Conservation (phyloP, 2,329 filamentous ascomycete genomes). For the Coniella lustricola region DNA sequence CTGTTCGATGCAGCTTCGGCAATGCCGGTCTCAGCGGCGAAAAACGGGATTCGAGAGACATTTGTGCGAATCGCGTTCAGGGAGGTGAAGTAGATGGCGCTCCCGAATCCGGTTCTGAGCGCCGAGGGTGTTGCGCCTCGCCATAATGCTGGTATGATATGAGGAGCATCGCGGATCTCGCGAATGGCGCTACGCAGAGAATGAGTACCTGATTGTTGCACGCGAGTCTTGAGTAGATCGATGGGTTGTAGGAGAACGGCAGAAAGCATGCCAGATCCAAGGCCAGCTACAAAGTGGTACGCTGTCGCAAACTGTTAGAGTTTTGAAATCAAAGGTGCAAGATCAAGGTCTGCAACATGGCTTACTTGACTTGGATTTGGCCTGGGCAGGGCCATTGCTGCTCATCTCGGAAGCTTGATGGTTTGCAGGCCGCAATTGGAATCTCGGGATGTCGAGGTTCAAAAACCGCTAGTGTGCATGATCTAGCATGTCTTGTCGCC, state of each 20-base stretch:
- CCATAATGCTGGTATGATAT: constrained; percentile 68
- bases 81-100: constrained; percentile 86
- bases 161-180: constrained; percentile 60
- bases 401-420: constrained; percentile 23
- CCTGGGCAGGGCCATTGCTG: constrained; percentile 26
- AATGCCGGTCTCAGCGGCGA: constrained; percentile 25
- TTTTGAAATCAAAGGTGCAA: not conserved
- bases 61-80: constrained; percentile 76
- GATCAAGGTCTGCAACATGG: not conserved
- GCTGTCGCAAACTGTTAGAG: constrained; percentile 34
- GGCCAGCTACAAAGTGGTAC: constrained; percentile 83
- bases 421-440: constrained; percentile 2
- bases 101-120: constrained; percentile 87
- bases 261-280: constrained; percentile 79
- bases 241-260: constrained; percentile 89
- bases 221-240: constrained; percentile 91
- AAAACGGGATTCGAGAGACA: constrained; percentile 39
- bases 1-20: constrained; percentile 15
- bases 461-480: not conserved
- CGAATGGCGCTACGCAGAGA: constrained; percentile 64
- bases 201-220: constrained; percentile 75
- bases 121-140: constrained; percentile 86
- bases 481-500: constrained; percentile 10
- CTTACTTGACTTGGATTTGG: constrained; percentile 28
- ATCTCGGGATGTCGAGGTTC: constrained; percentile 1